Evolutionary conservation across 208 protist species (phyloP).

Genomic region (Wallacemonas sp.): DNA sequence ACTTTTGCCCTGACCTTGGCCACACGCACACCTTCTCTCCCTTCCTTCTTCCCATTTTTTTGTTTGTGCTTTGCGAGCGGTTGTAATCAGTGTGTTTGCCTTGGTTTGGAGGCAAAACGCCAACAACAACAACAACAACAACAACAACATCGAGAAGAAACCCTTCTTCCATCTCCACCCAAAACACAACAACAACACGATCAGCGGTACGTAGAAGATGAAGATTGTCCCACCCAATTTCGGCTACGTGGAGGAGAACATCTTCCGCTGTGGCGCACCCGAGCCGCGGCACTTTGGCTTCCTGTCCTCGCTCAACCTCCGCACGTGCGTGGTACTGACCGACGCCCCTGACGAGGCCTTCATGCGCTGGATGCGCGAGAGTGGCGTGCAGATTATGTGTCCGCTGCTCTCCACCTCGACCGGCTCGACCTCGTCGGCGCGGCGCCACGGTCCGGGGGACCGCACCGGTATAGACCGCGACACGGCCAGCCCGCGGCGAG

Average conservation of each 20-base stretch:
- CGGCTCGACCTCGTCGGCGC: not conserved
- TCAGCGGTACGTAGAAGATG: no score
- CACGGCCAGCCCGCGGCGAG: not conserved
- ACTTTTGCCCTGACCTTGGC: no score
- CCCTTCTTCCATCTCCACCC: no score
- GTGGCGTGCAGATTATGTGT: slow-evolving; percentile 83
- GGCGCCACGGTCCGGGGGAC: not conserved
- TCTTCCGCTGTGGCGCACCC: slow-evolving; percentile 96
- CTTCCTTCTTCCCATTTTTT: slow-evolving; percentile 1
- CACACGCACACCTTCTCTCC: no score
- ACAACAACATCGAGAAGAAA: not conserved
- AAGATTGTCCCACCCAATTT: slow-evolving; percentile 95
- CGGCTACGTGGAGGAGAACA: slow-evolving; percentile 96
- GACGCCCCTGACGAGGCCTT: slow-evolving; percentile 92
- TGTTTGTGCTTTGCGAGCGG: not conserved
- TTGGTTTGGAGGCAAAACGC: not conserved
- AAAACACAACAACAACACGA: no score
- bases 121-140: not conserved
- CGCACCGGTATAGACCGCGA: not conserved
- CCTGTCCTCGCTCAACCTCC: slow-evolving; percentile 94
- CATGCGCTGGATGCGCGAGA: slow-evolving; percentile 93
- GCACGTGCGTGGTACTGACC: slow-evolving; percentile 96
- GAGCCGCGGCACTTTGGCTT: slow-evolving; percentile 97
- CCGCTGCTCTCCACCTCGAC: slow-evolving; percentile 39
- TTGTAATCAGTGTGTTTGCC: not conserved